phyloP scores from a whole-genome alignment of 2,329 filamentous ascomycete species.

The Ceratocystis ficicola region DNA sequence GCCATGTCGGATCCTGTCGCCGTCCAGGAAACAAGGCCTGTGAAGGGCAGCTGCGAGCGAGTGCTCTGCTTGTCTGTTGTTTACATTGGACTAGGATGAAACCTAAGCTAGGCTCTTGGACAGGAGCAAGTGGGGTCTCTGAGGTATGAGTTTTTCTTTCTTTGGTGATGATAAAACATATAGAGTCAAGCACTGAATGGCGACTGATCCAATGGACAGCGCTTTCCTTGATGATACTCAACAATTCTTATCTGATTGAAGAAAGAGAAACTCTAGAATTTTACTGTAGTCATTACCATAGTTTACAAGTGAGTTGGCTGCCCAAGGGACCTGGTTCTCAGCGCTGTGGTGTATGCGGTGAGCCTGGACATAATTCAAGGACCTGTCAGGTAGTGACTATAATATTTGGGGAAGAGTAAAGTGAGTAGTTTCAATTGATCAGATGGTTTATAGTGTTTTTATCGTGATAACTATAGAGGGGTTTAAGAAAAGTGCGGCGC shows the following conservation, averaged over 20 bases:
- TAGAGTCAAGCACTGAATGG: slow-evolving; percentile 98
- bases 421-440: too few species aligned
- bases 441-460: too few species aligned
- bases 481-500: too few species aligned
- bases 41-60: slow-evolving; percentile 11
- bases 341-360: too few species aligned
- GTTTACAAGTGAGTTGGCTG: too few species aligned
- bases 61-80: slow-evolving; percentile 17
- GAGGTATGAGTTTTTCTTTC: slow-evolving; percentile 28
- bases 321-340: too few species aligned
- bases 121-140: background rate
- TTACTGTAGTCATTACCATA: background rate
- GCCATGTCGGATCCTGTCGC: slow-evolving; percentile 21
- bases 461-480: too few species aligned
- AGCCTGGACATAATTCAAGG: too few species aligned
- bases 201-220: slow-evolving; percentile 21
- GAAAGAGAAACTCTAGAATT: slow-evolving; percentile 7
- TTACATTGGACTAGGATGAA: background rate
- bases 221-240: slow-evolving; percentile 22
- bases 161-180: slow-evolving; percentile 79
- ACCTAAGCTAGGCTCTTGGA: background rate
- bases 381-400: too few species aligned
- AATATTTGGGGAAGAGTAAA: too few species aligned
- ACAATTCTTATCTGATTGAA: slow-evolving; percentile 21
- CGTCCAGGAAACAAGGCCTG: background rate